phyloP scores from a whole-genome alignment of 139 green algal species.

The Desmodesmus armatus region DNA sequence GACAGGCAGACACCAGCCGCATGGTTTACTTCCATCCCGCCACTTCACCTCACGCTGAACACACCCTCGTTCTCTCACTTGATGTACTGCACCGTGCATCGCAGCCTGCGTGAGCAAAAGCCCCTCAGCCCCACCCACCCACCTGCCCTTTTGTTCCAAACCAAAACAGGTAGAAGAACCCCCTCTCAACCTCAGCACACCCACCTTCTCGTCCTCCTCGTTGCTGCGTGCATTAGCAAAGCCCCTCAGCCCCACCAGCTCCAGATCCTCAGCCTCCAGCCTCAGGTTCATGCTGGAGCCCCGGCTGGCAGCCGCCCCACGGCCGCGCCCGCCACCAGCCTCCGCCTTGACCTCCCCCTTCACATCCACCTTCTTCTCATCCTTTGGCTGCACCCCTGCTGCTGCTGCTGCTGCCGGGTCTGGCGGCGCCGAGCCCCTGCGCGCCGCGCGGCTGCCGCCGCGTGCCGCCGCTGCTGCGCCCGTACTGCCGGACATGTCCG shows the following conservation, averaged over 20 bases:
- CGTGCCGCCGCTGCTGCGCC: not conserved
- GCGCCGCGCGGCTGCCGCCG: not conserved
- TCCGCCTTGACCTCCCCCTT: not conserved
- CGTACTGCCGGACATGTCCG: too few species aligned
- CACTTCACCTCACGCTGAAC: too few species aligned
- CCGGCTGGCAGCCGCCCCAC: not conserved
- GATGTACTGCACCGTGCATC: too few species aligned
- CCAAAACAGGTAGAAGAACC: not conserved
- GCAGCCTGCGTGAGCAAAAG: not conserved
- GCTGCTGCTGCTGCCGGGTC: not conserved
- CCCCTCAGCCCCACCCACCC: not conserved
- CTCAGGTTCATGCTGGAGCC: conserved; percentile 18
- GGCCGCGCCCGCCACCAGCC: not conserved
- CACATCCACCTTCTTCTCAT: not conserved
- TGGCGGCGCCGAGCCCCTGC: not conserved
- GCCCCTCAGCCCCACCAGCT: conserved; percentile 9
- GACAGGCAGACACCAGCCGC: too few species aligned
- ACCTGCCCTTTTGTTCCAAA: not conserved
- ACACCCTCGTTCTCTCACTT: too few species aligned
- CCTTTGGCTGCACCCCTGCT: not conserved
- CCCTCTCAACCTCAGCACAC: not conserved
- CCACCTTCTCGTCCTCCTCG: not conserved
- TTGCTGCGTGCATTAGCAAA: not conserved
- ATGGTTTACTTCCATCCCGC: too few species aligned
- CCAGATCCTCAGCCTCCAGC: conserved; percentile 30